These are phyloP conservation scores for Populus hybrid DNA, from an alignment of 441 rosid genomes.

Conservation along the genomic window DNA sequence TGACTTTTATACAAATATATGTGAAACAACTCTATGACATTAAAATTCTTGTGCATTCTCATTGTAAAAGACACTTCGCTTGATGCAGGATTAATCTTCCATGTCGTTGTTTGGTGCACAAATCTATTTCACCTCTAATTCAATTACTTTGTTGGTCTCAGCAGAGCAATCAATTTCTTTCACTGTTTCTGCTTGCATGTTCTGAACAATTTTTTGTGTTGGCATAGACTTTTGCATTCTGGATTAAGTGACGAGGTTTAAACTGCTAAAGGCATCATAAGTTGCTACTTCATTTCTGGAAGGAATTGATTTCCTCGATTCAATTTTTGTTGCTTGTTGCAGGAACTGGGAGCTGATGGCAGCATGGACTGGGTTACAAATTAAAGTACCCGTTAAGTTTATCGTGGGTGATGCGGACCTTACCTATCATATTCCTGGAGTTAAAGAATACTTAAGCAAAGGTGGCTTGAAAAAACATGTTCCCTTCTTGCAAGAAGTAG, in stretches of 20 bases:
- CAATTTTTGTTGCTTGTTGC: background rate
- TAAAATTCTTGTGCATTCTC: no score
- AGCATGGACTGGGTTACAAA: slow-evolving; percentile 43
- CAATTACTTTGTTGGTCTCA: no score
- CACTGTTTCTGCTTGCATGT: no score
- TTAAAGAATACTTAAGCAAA: slow-evolving; percentile 41
- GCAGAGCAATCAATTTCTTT: no score
- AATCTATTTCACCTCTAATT: background rate
- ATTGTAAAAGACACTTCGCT: background rate
- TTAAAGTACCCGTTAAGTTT: slow-evolving; percentile 47
- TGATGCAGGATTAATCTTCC: background rate
- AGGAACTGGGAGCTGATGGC: slow-evolving; percentile 57
- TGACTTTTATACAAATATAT: background rate
- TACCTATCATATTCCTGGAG: slow-evolving; percentile 43
- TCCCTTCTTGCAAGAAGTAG: slow-evolving; percentile 44
- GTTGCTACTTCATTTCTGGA: background rate
- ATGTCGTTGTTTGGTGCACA: background rate
- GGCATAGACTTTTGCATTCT: no score
- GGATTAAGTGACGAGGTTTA: no score
- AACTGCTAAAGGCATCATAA: background rate
- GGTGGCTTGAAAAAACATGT: slow-evolving; percentile 44
- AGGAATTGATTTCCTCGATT: background rate
- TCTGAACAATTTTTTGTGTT: no score
- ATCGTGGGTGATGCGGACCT: slow-evolving; percentile 44
- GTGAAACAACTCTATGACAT: background rate